phyloP scores from a whole-genome alignment of 176 grass and related monocot species.

The Rhynchospora breviuscula region DNA sequence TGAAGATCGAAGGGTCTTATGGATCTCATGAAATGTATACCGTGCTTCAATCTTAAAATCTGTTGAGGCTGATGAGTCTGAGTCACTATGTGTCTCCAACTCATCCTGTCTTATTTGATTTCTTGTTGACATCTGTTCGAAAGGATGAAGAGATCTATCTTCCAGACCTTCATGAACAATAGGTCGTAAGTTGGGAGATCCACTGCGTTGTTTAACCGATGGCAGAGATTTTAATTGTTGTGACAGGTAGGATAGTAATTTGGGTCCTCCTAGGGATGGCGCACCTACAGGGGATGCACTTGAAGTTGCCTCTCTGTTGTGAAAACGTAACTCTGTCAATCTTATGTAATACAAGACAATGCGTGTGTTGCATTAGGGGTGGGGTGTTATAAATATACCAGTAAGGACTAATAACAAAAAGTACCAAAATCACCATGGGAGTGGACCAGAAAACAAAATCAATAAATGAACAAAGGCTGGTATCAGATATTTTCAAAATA shows the following conservation, averaged over 20 bases:
- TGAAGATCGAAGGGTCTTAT: neutral
- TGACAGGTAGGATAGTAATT: constrained; percentile 19
- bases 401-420: neutral
- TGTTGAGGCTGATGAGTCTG: neutral
- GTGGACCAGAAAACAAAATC: neutral
- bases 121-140: neutral
- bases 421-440: neutral
- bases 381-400: neutral
- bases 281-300: constrained; percentile 4
- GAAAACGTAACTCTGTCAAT: constrained; percentile 5
- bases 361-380: too few species aligned
- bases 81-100: constrained; percentile 15
- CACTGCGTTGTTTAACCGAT: neutral
- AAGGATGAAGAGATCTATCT: constrained; percentile 14
- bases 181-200: neutral
- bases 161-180: neutral
- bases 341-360: neutral
- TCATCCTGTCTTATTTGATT: neutral
- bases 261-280: neutral
- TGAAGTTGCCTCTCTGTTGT: constrained; percentile 14
- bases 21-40: neutral
- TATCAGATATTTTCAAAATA: neutral
- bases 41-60: neutral
- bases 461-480: neutral
- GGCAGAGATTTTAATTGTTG: constrained; percentile 17